Base-by-base conservation (phyloP, 2,329 filamentous ascomycete species). In the Pseudocercospora macadamiae region DNA sequence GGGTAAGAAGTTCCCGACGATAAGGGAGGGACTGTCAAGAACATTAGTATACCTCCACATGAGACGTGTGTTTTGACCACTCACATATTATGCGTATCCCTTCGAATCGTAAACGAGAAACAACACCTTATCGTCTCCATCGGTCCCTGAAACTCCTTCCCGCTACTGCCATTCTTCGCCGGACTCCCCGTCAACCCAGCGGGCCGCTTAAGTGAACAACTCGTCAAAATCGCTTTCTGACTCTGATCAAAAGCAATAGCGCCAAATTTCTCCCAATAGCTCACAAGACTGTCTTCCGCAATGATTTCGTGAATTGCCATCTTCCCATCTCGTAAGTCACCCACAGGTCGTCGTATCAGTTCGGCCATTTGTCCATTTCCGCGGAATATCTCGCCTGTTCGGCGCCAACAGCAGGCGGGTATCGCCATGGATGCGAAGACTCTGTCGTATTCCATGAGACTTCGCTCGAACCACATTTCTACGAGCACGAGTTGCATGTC, bases 331-430 rank as follows among this genome's bases (percentile, higher is more conserved):
- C 93, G 85, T 64, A 99, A 77, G 61, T 87, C 88, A 69, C 97
- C 93, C 67, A 97, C 93, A 0, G 92, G 91, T 26, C 97, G 92
- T 68, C 93, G 88, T 64, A 99, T 93, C 57, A 99, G 81, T 76
- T 97, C 91, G 5, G 95, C 95, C 93, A 99, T 99, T 76, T 99
- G 95, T 72, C 96, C 96, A 74, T 99, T 99, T 0, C 93, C 95
- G 64, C 95, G 83, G 73, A 96, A 97, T 48, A 99, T 97, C 78
- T 99, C 95, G 8, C 95, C 95, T 0, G 95, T 99, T 70, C 95
- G 84, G 69, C 95, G 84, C 95, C 95, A 99, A 74, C 93, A 96
- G 76, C 95, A 99, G 12, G 95, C 95, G 0, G 95, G 95, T 62
- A 99, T 93, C 1, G 95, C 95, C 95, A 99, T 99, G 74, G 92